Base-by-base conservation (phyloP, 2,329 filamentous ascomycete species). In the Colletotrichum theobromicola region DNA sequence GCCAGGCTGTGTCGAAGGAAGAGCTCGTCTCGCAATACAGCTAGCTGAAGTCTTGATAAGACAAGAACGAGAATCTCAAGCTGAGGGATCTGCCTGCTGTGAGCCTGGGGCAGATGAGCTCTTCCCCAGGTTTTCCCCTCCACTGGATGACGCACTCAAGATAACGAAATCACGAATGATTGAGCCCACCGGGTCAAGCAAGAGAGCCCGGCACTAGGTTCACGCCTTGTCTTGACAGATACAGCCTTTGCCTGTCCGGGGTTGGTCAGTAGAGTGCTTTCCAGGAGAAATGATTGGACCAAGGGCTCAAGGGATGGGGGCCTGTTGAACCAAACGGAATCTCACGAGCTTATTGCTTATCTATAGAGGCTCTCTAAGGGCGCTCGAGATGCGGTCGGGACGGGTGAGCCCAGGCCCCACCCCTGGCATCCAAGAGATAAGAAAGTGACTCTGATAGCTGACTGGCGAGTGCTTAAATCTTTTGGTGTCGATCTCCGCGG, bases 381-480 rank as follows among this genome's bases (percentile, higher is more conserved):
- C 73, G 73, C 58, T 74, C 70, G 13, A 75, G 24, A 66, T 74
- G 73, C 65, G 18, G 64, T 70, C 37, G 73, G 70, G 35, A 75
- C 26, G 58, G 73, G 53, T 35, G 53, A 69, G 70, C 70, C 70
- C 34, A 74, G 70, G 73, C 50, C 65, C 70, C 73, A 75, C 73
- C 73, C 70, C 73, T 75, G 64, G 70, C 73, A 62, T 69, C 64
- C 73, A 70, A 74, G 73, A 75, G 73, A 75, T 75, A 75, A 75
- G 73, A 24, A 34, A 57, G 35, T 35, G 57, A 65, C 60, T 64
- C 70, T 75, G 60, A 61, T 61, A 69, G 58, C 50, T 75, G 58
- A 69, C 63, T 74, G 73, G 63, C n/a, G 58, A 50, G 34, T 71
- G 61, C 67, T 60, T 72, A 18, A 63, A 70, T 73, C 26, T 64